Base-by-base conservation (phyloP, 352 stramenopile genomes). In the Peronospora destructor region DNA sequence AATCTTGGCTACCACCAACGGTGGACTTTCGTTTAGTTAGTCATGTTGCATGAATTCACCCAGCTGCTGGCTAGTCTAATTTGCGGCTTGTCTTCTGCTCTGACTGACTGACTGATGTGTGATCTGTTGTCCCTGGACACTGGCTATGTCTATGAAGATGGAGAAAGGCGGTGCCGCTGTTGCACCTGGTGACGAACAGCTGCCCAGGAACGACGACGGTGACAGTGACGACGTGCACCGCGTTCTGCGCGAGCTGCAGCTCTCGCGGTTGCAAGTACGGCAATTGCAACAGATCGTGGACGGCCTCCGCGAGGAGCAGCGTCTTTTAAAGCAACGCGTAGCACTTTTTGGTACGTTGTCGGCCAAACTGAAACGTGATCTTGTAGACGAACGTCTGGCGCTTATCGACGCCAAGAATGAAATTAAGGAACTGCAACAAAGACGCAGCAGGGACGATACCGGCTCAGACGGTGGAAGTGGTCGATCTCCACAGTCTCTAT, bases 321-420 rank as follows among this genome's bases (percentile, higher is more conserved):
- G 53, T 39, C 44, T 85, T 6, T 54, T 66, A 0, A 71, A 64
- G 26, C 66, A 87, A 45, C 66, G 75, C 0, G 16, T 87, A 11
- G 52, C 67, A 36, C 59, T 91, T 6, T 86, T 83, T 53, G 55
- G 62, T 43, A 73, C 71, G 17, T 39, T 89, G 0, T 59, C 76
- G 14, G 44, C 71, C 35, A 84, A 89, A 49, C 59, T 91, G 34
- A 85, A 84, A 53, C 73, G 76, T 35, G 73, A 87, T 29, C 66
- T 91, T 53, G 67, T 91, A 48, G 76, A 84, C 55, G 80, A 91
- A 57, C 71, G 77, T 43, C 61, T 89, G 25, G 77, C 77, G 7
- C 75, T 87, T 34, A 81, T 88, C 23, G 68, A 87, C 42, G 70
- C 73, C 8, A 84, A 82, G 51, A 82, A 80, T 45, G 73, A 87